Evolutionary conservation across 176 grass and related monocot genomes (phyloP).

Genomic region (Cenchrus americanus): DNA sequence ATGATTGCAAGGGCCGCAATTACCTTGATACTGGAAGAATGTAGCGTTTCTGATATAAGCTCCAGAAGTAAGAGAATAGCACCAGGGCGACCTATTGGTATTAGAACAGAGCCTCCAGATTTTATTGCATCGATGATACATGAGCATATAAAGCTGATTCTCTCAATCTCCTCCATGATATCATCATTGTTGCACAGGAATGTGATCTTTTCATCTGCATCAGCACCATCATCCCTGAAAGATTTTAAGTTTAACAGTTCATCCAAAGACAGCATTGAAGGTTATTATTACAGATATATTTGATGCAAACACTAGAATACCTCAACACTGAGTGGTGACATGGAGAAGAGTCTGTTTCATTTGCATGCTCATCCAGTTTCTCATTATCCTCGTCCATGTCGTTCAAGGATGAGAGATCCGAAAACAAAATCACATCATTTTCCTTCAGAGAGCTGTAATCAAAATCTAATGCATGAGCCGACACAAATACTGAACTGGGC

Average conservation of each 20-base stretch:
- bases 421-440: conserved; percentile 85
- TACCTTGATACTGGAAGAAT: conserved; percentile 69
- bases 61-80: conserved; percentile 72
- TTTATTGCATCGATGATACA: conserved; percentile 72
- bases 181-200: conserved; percentile 68
- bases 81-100: conserved; percentile 66
- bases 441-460: conserved; percentile 64
- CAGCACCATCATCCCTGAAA: conserved; percentile 46
- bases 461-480: conserved; percentile 74
- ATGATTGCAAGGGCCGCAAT: neutral
- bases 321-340: conserved; percentile 32
- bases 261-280: conserved; percentile 23
- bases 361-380: conserved; percentile 35
- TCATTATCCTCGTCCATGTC: conserved; percentile 52
- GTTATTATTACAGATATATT: neutral
- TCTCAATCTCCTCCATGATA: conserved; percentile 73
- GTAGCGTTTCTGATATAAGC: conserved; percentile 57
- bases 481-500: conserved; percentile 76
- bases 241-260: conserved; percentile 3
- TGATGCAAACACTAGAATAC: conserved; percentile 40
- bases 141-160: conserved; percentile 79
- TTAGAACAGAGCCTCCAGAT: conserved; percentile 83
- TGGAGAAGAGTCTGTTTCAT: conserved; percentile 35
- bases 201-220: conserved; percentile 43
- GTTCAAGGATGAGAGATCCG: conserved; percentile 76